Conservation (phyloP, 2,329 filamentous ascomycete genomes). For the Teratosphaeria epicoccoides region DNA sequence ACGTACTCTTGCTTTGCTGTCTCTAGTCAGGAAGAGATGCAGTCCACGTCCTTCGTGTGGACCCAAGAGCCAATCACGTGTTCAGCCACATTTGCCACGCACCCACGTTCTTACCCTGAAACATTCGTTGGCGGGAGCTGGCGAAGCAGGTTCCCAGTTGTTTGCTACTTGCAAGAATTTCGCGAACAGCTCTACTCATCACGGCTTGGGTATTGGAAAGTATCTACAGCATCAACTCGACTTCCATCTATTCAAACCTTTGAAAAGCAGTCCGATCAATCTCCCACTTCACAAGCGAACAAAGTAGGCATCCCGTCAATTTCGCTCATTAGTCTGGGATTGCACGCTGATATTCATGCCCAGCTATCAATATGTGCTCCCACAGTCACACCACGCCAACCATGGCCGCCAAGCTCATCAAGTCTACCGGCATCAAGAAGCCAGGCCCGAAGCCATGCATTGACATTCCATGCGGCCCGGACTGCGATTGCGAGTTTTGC, state of each 20-base stretch:
- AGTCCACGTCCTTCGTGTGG: too few relatives aligned
- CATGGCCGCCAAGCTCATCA: constrained; percentile 10
- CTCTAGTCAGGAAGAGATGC: too few relatives aligned
- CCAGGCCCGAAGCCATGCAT: constrained; percentile 13
- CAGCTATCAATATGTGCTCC: constrained; percentile 7
- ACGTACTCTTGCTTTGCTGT: too few relatives aligned
- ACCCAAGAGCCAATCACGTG: neutral
- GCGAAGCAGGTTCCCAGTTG: neutral
- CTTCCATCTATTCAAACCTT: neutral
- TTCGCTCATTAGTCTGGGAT: neutral
- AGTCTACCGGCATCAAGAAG: constrained; percentile 7
- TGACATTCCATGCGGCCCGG: constrained; percentile 17
- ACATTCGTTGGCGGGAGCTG: neutral
- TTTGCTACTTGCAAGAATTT: neutral
- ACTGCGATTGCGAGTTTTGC: constrained; percentile 6
- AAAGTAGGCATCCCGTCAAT: neutral
- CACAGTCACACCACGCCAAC: constrained; percentile 3
- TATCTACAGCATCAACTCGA: too few relatives aligned
- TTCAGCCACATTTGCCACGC: neutral
- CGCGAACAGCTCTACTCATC: neutral
- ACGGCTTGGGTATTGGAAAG: too few relatives aligned
- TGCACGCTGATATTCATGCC: neutral
- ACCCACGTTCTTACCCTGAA: neutral
- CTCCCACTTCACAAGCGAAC: neutral
- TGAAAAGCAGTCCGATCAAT: neutral